Evolutionary conservation across 1,284 basidiomycete genomes (phyloP).

Genomic region (Irpex sp.): DNA sequence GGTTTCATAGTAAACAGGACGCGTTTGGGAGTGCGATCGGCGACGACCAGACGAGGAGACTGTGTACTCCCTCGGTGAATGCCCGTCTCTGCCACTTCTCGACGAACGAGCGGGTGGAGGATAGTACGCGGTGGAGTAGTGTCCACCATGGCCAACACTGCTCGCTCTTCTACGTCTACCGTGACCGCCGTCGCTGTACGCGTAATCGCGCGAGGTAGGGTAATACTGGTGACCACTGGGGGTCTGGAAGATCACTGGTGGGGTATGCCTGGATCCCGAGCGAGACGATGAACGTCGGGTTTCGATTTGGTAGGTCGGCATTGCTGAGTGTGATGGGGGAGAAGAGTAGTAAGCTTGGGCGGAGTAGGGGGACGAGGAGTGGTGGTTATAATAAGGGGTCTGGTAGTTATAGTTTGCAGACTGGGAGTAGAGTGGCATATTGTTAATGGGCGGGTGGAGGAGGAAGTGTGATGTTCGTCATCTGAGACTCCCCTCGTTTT

Average conservation of each 20-base stretch:
- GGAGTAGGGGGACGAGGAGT: slow-evolving; percentile 3
- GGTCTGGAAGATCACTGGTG: slow-evolving; percentile 12
- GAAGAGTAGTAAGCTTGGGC: slow-evolving; percentile 3
- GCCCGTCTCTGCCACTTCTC: neutral
- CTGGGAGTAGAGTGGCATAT: slow-evolving; percentile 11
- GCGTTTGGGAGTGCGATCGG: slow-evolving; percentile 9
- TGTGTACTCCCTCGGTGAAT: slow-evolving; percentile 4
- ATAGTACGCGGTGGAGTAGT: slow-evolving; percentile 6
- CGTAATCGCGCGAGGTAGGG: slow-evolving; percentile 8
- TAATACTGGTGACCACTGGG: slow-evolving; percentile 2
- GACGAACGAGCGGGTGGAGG: slow-evolving; percentile 1
- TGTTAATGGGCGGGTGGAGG: slow-evolving; percentile 13
- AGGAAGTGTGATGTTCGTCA: slow-evolving; percentile 9
- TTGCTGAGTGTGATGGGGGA: slow-evolving; percentile 3
- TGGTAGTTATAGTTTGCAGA: slow-evolving; percentile 7
- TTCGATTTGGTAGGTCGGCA: slow-evolving; percentile 24
- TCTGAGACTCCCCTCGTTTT: neutral
- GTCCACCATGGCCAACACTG: slow-evolving; percentile 10
- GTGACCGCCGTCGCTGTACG: neutral
- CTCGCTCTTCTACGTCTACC: slow-evolving; percentile 9
- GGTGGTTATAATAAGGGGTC: slow-evolving; percentile 1
- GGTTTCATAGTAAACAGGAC: slow-evolving; percentile 7
- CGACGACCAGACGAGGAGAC: slow-evolving; percentile 3
- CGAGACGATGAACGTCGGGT: slow-evolving; percentile 20
- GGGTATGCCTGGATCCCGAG: slow-evolving; percentile 5